These are phyloP conservation scores for Malus hybrid DNA, from an alignment of 331 rosid species.

Conservation along the genomic window DNA sequence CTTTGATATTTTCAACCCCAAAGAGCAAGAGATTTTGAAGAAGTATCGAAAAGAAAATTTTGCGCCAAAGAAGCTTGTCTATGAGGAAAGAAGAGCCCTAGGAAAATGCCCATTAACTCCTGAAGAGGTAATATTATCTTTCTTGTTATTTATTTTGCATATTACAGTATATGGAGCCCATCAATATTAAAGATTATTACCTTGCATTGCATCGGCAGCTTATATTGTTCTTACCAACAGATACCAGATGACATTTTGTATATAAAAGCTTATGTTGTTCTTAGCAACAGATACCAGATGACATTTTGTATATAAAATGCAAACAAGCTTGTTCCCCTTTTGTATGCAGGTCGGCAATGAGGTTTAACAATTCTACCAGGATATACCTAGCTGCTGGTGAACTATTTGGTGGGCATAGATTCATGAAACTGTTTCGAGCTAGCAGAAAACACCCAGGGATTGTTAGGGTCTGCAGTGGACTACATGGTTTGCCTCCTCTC, in stretches of 20 bases:
- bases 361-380: constrained; percentile 48
- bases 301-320: background rate
- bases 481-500: constrained; percentile 99
- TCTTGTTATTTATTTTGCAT: background rate
- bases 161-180: background rate
- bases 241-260: background rate
- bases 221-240: background rate
- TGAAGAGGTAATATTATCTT: constrained; percentile 67
- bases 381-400: constrained; percentile 67
- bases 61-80: constrained; percentile 78
- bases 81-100: constrained; percentile 84
- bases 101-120: constrained; percentile 99
- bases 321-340: background rate
- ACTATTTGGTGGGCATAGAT: constrained; percentile 86
- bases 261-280: too few species aligned
- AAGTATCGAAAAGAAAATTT: constrained; percentile 80
- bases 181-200: constrained; percentile 2
- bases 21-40: constrained; percentile 64
- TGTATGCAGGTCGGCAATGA: constrained; percentile 49
- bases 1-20: constrained; percentile 67
- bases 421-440: constrained; percentile 89
- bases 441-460: constrained; percentile 65
- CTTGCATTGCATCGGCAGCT: background rate
- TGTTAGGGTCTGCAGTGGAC: constrained; percentile 96
- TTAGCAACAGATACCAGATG: too few species aligned